Base-by-base conservation (phyloP, 2,329 filamentous ascomycete genomes). In the Alternaria sp. region DNA sequence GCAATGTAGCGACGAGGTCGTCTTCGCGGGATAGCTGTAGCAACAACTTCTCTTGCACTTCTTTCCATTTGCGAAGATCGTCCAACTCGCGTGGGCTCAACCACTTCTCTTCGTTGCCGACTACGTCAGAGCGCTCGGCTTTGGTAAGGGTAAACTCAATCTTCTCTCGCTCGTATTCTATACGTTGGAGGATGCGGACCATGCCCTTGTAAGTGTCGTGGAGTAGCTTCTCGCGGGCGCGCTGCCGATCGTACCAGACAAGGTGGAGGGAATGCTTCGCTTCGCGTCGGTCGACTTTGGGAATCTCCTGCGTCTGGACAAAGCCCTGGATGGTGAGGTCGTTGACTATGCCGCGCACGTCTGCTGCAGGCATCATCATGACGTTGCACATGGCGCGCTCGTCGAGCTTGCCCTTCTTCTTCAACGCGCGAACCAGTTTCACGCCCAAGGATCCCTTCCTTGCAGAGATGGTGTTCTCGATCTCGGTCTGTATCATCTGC, bases 251-350 rank as follows among this genome's bases (percentile, higher is more conserved):
- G 79, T 93, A 97, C 83, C 89, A 97, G 90, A 94, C 97, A 59
- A 98, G 88, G 78, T 94, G 98, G 23, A 97, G 87, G 0, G 93
- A 97, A 56, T 93, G 89, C 66, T 90, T 92, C 1, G 94, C 92
- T 71, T 91, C 88, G 32, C 93, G 90, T 65, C 90, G 90, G 68
- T 91, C 91, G 74, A 98, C 95, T 69, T 92, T 92, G 1, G 96
- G 96, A 1, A 99, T 91, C 82, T 99, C 96, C 79, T 99, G 96
- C 6, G 97, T 88, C 69, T 98, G 93, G 12, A 97, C 89, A 64
- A 96, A 90, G 2, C 96, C 95, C 17, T 89, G 89, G 78, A 93
- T 90, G 70, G 97, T 92, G 86, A 99, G 92, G 65, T 90, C 89
- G 13, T 92, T 90, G 80, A 98, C 90, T 66, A 93, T 91, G 61